These are phyloP conservation scores for Nannizziopsis arthrosporioides DNA, from an alignment of 2,329 filamentous ascomycete species.

Conservation along the genomic window DNA sequence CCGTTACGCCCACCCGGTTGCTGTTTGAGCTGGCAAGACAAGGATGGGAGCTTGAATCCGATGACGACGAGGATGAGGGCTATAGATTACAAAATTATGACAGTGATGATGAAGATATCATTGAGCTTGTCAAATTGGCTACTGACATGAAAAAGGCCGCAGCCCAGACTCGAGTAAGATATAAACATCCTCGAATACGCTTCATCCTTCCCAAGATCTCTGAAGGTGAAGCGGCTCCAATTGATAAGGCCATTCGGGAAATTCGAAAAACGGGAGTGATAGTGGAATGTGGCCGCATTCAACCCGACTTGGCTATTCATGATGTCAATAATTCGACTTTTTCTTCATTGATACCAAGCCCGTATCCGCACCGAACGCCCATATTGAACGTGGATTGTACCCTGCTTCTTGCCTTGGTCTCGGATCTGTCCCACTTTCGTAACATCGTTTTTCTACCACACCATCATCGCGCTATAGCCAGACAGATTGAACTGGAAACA, in stretches of 20 bases:
- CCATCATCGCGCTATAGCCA: constrained; percentile 49
- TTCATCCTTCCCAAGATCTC: constrained; percentile 51
- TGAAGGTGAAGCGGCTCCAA: constrained; percentile 40
- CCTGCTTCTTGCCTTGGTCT: constrained; percentile 59
- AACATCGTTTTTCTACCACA: constrained; percentile 37
- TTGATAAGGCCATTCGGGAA: constrained; percentile 46
- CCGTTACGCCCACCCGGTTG: constrained; percentile 51
- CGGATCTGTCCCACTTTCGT: constrained; percentile 56
- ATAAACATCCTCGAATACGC: constrained; percentile 47
- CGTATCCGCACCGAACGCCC: constrained; percentile 32
- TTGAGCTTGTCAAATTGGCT: constrained; percentile 51
- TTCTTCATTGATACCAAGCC: constrained; percentile 29
- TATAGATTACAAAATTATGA: constrained; percentile 30
- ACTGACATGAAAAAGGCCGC: constrained; percentile 49
- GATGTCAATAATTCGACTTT: constrained; percentile 18
- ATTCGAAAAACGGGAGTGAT: constrained; percentile 42
- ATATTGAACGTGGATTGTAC: constrained; percentile 45
- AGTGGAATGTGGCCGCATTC: constrained; percentile 28
- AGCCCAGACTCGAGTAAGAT: constrained; percentile 45
- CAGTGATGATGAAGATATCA: constrained; percentile 41
- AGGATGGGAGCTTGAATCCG: constrained; percentile 46
- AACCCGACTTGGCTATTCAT: neutral
- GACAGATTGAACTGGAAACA: constrained; percentile 54
- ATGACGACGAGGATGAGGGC: constrained; percentile 34
- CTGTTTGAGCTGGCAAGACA: constrained; percentile 58